Percentiles rank a stretch among this genome's conserved stretches.
Conservation (phyloP, 2,329 filamentous ascomycete genomes). For the Phialophora chinensis region DNA sequence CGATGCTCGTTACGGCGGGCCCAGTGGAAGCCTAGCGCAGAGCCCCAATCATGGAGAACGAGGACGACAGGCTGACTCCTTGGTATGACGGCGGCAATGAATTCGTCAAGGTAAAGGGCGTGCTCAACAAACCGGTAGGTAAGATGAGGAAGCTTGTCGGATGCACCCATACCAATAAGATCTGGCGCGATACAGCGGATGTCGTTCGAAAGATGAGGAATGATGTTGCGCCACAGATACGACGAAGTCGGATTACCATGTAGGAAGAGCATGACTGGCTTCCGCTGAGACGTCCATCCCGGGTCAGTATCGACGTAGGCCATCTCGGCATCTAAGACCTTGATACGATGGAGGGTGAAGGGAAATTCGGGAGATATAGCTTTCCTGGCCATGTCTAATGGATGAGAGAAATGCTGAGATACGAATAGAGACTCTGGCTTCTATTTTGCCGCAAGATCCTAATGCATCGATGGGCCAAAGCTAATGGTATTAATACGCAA, state of each 20-base stretch:
- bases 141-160: not conserved
- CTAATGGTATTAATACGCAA: too few relatives aligned
- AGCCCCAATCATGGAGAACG: conserved; percentile 6
- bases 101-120: not conserved
- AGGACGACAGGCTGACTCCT: not conserved
- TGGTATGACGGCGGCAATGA: not conserved
- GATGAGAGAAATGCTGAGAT: too few relatives aligned
- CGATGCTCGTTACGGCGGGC: conserved; percentile 4
- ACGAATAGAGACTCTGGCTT: too few relatives aligned
- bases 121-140: not conserved
- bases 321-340: not conserved
- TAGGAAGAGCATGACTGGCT: not conserved
- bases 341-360: not conserved
- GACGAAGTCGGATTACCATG: conserved; percentile 6
- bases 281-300: not conserved
- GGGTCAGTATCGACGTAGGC: not conserved
- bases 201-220: not conserved
- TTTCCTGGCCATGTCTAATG: not conserved
- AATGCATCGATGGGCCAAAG: too few relatives aligned
- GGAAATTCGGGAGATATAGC: not conserved
- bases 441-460: too few relatives aligned
- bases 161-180: conserved; percentile 3
- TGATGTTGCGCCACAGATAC: conserved; percentile 5
- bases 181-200: conserved; percentile 6
- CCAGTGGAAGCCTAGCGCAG: conserved; percentile 7